A percentile compares a stretch with the other conserved stretches of the same genome.
Conservation (phyloP, 2,329 filamentous ascomycete genomes). For the Sporothrix pseudoabietina region DNA sequence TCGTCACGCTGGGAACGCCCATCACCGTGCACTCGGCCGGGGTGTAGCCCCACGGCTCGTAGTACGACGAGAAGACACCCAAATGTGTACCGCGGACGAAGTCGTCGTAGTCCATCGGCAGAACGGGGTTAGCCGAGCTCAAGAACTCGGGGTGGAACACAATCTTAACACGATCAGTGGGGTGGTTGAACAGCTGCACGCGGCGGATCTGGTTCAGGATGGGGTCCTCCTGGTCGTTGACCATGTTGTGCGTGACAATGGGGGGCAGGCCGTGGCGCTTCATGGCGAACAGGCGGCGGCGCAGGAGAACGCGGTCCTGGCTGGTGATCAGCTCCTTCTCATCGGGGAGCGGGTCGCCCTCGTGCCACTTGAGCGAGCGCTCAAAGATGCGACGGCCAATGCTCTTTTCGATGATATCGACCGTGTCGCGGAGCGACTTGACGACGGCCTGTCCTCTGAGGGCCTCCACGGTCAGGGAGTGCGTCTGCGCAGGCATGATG, state of each 20-base stretch:
- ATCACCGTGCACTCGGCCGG: constrained; percentile 98
- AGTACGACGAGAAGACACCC: constrained; percentile 95
- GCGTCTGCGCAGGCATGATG: constrained; percentile 97
- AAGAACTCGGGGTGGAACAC: constrained; percentile 98
- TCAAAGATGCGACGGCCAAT: constrained; percentile 95
- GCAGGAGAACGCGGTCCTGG: constrained; percentile 89
- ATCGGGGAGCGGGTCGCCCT: constrained; percentile 89
- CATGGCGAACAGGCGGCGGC: constrained; percentile 92
- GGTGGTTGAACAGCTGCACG: constrained; percentile 96
- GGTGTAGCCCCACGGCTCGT: constrained; percentile 99
- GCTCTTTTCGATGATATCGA: constrained; percentile 87
- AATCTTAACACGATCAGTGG: constrained; percentile 92
- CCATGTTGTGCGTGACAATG: constrained; percentile 98
- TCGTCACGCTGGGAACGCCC: constrained; percentile 98
- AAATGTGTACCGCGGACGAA: constrained; percentile 96
- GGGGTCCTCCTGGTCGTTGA: constrained; percentile 89
- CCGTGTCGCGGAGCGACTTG: constrained; percentile 90
- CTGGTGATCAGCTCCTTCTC: constrained; percentile 94
- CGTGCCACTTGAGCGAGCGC: constrained; percentile 91
- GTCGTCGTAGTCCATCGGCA: constrained; percentile 96
- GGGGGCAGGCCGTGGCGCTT: constrained; percentile 88
- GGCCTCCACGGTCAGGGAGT: constrained; percentile 91
- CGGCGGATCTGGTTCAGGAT: constrained; percentile 94
- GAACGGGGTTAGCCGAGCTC: constrained; percentile 90
- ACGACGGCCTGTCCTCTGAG: constrained; percentile 96